Conservation (phyloP, 1,284 basidiomycete genomes). For the Tranzscheliella williamsii region DNA sequence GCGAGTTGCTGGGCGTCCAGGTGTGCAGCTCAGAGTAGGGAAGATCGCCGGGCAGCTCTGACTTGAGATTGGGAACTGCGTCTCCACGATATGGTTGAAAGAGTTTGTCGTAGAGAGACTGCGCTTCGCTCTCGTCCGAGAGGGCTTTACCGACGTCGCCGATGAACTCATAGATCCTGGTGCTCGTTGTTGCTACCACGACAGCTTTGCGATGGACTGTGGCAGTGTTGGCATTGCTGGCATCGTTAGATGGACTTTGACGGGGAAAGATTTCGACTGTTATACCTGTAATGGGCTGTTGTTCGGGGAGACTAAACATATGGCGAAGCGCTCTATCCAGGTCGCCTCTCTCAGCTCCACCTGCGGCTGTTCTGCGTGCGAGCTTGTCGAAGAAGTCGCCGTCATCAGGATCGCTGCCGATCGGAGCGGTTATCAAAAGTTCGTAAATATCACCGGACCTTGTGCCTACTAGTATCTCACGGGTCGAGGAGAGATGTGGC, state of each 20-base stretch:
- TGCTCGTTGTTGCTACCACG: slow-evolving; percentile 82
- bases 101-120: slow-evolving; percentile 47
- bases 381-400: slow-evolving; percentile 59
- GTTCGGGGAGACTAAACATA: slow-evolving; percentile 47
- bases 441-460: slow-evolving; percentile 52
- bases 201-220: slow-evolving; percentile 17
- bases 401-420: slow-evolving; percentile 63
- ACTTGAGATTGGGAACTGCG: slow-evolving; percentile 49
- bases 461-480: slow-evolving; percentile 86
- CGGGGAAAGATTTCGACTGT: slow-evolving; percentile 31
- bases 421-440: slow-evolving; percentile 71
- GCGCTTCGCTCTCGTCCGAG: slow-evolving; percentile 68
- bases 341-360: slow-evolving; percentile 29
- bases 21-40: slow-evolving; percentile 61
- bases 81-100: slow-evolving; percentile 53
- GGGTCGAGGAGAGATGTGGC: slow-evolving; percentile 63
- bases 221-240: neutral
- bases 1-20: slow-evolving; percentile 53
- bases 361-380: slow-evolving; percentile 48
- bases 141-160: slow-evolving; percentile 67
- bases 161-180: slow-evolving; percentile 87
- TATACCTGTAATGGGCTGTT: slow-evolving; percentile 53
- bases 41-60: slow-evolving; percentile 56
- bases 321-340: slow-evolving; percentile 48
- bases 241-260: neutral